phyloP scores from a whole-genome alignment of 768 basidiomycete genomes.

The Macrolepiota dolichaula region DNA sequence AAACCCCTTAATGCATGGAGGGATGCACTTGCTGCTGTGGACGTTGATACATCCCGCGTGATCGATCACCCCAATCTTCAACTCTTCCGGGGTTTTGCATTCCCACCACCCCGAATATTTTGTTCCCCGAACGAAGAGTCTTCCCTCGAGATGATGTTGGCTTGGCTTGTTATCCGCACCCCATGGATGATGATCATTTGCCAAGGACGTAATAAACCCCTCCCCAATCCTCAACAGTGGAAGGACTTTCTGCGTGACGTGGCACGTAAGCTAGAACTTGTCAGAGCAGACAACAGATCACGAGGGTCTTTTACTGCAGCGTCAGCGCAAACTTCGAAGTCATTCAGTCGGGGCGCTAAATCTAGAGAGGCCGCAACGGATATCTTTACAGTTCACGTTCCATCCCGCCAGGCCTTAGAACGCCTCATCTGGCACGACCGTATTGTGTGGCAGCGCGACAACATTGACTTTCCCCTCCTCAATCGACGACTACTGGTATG shows the following conservation, averaged over 20 bases:
- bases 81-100: background rate
- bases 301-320: background rate
- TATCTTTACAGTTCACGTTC: background rate
- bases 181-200: background rate
- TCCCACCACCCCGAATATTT: background rate
- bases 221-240: background rate
- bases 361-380: background rate
- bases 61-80: background rate
- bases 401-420: background rate
- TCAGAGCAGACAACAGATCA: background rate
- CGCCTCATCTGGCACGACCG: background rate
- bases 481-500: slow-evolving; percentile 3
- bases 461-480: background rate
- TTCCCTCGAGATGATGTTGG: background rate
- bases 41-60: background rate
- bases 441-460: background rate
- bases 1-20: background rate
- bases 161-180: background rate
- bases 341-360: background rate
- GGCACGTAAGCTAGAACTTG: background rate
- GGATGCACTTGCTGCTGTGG: background rate
- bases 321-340: background rate
- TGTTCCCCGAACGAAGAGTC: background rate
- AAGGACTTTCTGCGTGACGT: background rate
- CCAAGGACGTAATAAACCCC: background rate